Evolutionary conservation across 2,329 filamentous ascomycete genomes (phyloP), one percentile per base, ranked within the genome.

Genomic region (Colletotrichum simmondsii): DNA sequence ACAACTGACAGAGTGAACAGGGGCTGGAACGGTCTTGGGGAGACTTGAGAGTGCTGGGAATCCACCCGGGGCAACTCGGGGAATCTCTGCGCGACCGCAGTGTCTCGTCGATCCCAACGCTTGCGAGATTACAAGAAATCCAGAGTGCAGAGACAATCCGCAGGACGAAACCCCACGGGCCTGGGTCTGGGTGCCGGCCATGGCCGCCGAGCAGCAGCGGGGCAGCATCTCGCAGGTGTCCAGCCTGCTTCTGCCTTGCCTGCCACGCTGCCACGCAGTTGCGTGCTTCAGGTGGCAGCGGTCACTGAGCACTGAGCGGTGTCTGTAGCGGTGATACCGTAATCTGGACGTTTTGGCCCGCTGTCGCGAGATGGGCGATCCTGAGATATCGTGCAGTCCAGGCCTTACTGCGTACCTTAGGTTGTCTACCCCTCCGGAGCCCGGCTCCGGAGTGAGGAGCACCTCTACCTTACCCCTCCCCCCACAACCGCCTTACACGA

Each of bases 171-270:
- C 61, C 61, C 61, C 24, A 49, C 42, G n/a, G 61, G 49, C 30
- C 49, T 54, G 61, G 61, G 61, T 37, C 61, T 12, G 61, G 59
- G 37, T 62, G 37, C 59, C 37, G 59, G 60, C 61, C 61, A 22
- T 16, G 49, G 37, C 61, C 61, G 61, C 30, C 61, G 61, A 54
- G 32, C 32, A 35, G 32, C 32, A 11, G 30, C 30, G 8, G 28
- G 32, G 11, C 61, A 49, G 61, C 61, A 65, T 65, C 62, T 65
- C 24, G 62, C 62, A 64, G 61, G 6, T 46, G 52, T 26, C 52
- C 16, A 57, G 54, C 54, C 54, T 42, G n/a, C 14, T 19, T n/a
- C 58, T 58, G 28, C 26, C 46, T 42, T 19, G 37, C 37, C 37
- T 42, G 6, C 37, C 37, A 42, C 37, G 37, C 37, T 37, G 28